Evolutionary conservation across 495 filamentous ascomycete genomes (phyloP).

Genomic region (Cairneyella variabilis): DNA sequence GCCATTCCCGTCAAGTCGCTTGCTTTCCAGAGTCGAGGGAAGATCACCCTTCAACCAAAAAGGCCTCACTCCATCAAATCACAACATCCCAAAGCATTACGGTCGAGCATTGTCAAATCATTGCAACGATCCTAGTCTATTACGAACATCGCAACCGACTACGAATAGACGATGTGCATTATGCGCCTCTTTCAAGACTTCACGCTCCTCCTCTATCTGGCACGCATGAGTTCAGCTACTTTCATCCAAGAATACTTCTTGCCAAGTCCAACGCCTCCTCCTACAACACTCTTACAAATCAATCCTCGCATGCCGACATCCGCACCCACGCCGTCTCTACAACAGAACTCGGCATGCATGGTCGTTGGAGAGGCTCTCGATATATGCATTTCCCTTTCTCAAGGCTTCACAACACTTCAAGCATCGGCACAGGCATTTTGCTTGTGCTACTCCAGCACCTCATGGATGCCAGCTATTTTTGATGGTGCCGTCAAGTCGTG

Average conservation of each 20-base stretch:
- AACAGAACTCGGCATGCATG: slow-evolving; percentile 4
- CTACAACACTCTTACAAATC: not conserved
- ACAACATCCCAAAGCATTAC: not conserved
- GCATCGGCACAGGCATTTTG: slow-evolving; percentile 19
- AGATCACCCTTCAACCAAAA: no score
- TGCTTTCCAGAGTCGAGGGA: no score
- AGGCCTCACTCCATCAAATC: no score
- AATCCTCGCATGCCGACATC: not conserved
- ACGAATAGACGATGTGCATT: no score
- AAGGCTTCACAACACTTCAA: slow-evolving; percentile 17
- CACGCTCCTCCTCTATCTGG: not conserved
- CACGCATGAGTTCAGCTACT: no score
- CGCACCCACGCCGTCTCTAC: not conserved
- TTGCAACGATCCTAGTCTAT: no score
- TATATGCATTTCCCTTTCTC: slow-evolving; percentile 16
- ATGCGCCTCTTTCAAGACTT: not conserved
- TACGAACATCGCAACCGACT: no score
- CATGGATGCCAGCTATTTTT: slow-evolving; percentile 17
- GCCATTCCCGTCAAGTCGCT: no score
- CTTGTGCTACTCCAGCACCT: slow-evolving; percentile 21
- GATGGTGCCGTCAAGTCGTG: slow-evolving; percentile 17
- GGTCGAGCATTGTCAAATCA: not conserved
- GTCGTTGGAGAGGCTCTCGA: slow-evolving; percentile 16
- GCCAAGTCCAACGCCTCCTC: not conserved
- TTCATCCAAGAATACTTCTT: not conserved